Evolutionary conservation across 805 yeast genomes (phyloP), one percentile per base, ranked within the genome.

Genomic region (Metschnikowia vanudenii): DNA sequence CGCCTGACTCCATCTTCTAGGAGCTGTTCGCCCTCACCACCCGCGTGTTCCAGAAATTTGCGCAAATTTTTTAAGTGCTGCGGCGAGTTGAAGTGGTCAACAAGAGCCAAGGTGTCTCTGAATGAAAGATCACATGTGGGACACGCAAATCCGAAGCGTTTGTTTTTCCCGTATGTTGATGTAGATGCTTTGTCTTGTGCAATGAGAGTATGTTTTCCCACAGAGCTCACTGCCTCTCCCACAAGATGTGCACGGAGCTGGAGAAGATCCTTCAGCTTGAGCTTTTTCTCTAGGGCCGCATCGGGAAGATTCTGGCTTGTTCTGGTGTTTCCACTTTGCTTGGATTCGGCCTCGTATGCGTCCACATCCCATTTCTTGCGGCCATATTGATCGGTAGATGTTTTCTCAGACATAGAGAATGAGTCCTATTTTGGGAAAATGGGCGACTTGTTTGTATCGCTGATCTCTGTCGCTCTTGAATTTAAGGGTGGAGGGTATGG

Each of bases 121-220:
- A 80, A 92, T 2, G 92, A 84, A 47, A 88, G 63, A 52, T 84
- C 80, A 64, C 99, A 94, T 1, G 79, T 63, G 10, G 84, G 86
- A 65, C 99, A 94, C 56, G 78, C 78, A 65, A 92, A 92, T 18
- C 97, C 97, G 50, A 88, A 87, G 20, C 86, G 80, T 75, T 44
- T 89, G 80, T 50, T 69, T 37, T 55, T 64, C 43, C 60, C 73
- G 54, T 14, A 60, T 1, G 57, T 41, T 31, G 58, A 16, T 9
- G 56, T 45, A 2, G 46, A 18, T 38, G 50, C 45, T 24, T 30
- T 33, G 33, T 53, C 31, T 61, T 67, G 31, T 11, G 61, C 65
- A 22, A 72, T 59, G 3, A 72, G 47, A 12, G 70, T 72, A 46
- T 62, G 67, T n/a, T 56, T 59, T 29, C 62, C 60, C 13, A 72